These are phyloP conservation scores for Sicyos baderoa DNA, from an alignment of 306 rosid genomes.

Conservation along the genomic window DNA sequence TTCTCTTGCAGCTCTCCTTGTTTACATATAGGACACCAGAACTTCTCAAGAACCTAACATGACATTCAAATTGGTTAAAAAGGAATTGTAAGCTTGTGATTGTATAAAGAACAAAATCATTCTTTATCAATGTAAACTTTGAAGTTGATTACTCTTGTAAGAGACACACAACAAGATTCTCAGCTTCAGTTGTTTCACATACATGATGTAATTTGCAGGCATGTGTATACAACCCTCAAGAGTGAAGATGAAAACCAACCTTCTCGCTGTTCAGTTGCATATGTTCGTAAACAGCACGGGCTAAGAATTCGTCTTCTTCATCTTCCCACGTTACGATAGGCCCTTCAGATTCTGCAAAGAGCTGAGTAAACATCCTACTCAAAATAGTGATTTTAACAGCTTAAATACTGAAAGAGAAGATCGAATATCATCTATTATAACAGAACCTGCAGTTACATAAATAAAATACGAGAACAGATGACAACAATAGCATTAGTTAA, in stretches of 20 bases:
- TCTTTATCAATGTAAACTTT: neutral
- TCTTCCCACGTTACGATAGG: conserved; percentile 58
- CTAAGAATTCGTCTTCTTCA: conserved; percentile 68
- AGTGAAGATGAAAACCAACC: conserved; percentile 28
- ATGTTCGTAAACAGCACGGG: conserved; percentile 59
- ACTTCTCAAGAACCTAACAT: conserved; percentile 32
- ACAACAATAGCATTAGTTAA: neutral
- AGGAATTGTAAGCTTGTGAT: neutral
- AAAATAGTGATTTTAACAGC: conserved; percentile 11
- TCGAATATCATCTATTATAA: neutral
- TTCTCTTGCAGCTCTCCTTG: conserved; percentile 60
- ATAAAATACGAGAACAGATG: neutral
- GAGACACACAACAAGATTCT: neutral
- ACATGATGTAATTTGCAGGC: neutral
- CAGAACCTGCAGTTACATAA: neutral
- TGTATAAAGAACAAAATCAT: neutral
- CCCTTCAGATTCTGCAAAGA: conserved; percentile 36
- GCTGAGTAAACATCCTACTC: conserved; percentile 25
- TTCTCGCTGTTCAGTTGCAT: conserved; percentile 59
- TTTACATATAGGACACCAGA: conserved; percentile 90
- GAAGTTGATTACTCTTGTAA: neutral
- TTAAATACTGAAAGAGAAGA: neutral
- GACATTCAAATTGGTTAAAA: conserved; percentile 13
- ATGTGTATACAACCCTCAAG: neutral
- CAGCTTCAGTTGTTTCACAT: neutral